Evolutionary conservation across 2,329 filamentous ascomycete genomes (phyloP).

Genomic region (Ophiocordyceps camponoti-floridani): DNA sequence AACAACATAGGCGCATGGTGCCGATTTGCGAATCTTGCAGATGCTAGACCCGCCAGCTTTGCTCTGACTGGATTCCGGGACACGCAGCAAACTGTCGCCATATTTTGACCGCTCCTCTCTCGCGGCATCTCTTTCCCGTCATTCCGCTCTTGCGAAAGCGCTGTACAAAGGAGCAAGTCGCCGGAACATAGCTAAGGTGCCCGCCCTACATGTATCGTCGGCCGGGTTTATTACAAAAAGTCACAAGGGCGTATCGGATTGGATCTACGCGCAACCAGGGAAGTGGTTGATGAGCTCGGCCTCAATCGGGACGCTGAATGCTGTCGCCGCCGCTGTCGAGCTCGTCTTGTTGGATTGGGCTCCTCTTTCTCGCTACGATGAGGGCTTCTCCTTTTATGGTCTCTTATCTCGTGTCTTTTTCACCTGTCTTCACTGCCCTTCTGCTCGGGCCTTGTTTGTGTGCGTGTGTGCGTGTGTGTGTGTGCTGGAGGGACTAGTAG

Average conservation of each 20-base stretch:
- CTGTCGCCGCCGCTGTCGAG: background rate
- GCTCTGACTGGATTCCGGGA: background rate
- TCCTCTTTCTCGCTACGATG: background rate
- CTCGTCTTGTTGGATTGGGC: background rate
- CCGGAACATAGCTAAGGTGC: background rate
- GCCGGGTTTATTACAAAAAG: background rate
- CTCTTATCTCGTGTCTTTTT: background rate
- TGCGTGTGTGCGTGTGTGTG: background rate
- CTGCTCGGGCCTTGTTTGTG: background rate
- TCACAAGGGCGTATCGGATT: background rate
- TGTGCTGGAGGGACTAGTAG: background rate
- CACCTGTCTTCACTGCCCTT: background rate
- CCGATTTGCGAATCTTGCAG: background rate
- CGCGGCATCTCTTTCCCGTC: background rate
- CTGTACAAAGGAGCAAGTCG: slow-evolving; percentile 5
- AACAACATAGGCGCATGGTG: background rate
- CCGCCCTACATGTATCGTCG: background rate
- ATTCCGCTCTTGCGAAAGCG: slow-evolving; percentile 3
- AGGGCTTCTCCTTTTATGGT: background rate
- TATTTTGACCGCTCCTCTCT: background rate
- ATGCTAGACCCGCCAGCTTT: background rate
- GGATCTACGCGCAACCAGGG: background rate
- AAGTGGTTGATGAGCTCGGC: background rate
- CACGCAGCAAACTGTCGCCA: background rate
- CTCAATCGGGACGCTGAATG: background rate